Evolutionary conservation across 257 asterid species (phyloP).

Genomic region (Ilex asprella): DNA sequence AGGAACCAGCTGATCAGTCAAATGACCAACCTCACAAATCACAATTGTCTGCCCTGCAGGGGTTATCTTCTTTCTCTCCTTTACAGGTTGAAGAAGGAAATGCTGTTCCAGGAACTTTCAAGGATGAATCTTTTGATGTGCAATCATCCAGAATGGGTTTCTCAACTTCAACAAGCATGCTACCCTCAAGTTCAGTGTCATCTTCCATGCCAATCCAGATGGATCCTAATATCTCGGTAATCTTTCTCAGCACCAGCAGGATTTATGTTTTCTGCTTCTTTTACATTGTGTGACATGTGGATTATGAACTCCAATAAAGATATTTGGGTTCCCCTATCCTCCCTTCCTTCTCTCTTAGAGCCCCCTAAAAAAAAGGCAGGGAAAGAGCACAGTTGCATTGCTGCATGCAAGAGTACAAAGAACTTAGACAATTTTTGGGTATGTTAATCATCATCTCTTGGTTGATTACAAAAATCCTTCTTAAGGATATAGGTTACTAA

Average conservation of each 20-base stretch:
- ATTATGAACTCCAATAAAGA: too few relatives aligned
- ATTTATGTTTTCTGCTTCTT: neutral
- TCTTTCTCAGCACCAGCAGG: neutral
- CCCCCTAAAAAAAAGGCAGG: too few relatives aligned
- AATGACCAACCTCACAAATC: constrained; percentile 47
- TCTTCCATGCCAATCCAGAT: constrained; percentile 34
- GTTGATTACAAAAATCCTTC: too few relatives aligned
- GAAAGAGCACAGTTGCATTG: too few relatives aligned
- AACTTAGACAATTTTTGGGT: too few relatives aligned
- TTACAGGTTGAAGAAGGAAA: constrained; percentile 40
- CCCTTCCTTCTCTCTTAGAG: too few relatives aligned
- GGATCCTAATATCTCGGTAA: constrained; percentile 44
- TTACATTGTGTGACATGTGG: neutral
- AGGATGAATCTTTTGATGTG: constrained; percentile 61
- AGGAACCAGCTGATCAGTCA: constrained; percentile 66
- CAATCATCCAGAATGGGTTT: constrained; percentile 56
- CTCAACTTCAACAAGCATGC: constrained; percentile 32
- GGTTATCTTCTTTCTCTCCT: constrained; percentile 45
- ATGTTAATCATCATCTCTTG: too few relatives aligned
- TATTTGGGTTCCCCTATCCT: too few relatives aligned
- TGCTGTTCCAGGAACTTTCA: constrained; percentile 39
- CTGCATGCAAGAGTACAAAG: too few relatives aligned
- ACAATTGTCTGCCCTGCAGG: constrained; percentile 46
- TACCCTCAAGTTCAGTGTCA: constrained; percentile 28
- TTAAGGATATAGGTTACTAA: too few relatives aligned